phyloP scores from a whole-genome alignment of 2,329 filamentous ascomycete genomes.

The Metarhizium humberi region DNA sequence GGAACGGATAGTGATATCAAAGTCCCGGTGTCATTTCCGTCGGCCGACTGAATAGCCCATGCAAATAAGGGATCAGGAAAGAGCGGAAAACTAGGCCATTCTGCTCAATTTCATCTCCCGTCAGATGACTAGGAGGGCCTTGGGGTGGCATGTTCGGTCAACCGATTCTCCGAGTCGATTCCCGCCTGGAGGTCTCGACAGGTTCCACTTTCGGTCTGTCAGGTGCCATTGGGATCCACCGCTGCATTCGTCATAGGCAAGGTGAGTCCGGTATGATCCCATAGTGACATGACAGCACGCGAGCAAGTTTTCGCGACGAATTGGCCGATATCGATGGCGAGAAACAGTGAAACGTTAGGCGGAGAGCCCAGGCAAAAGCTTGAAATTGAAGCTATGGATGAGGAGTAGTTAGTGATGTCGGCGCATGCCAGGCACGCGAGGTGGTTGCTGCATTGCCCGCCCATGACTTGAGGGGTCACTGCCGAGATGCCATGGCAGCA shows the following conservation, averaged over 20 bases:
- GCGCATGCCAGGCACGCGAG: background rate
- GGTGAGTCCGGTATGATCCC: conserved; percentile 5
- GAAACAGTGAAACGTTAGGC: background rate
- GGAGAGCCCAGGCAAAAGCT: background rate
- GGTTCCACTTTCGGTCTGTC: conserved; percentile 7
- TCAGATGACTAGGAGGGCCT: background rate
- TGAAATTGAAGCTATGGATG: background rate
- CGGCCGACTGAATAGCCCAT: no score
- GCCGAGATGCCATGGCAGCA: background rate
- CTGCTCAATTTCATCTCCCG: no score
- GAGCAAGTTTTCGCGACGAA: background rate
- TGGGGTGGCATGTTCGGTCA: conserved; percentile 4
- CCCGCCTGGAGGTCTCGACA: background rate
- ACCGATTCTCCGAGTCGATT: conserved; percentile 1
- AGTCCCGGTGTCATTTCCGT: no score
- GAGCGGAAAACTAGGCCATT: no score
- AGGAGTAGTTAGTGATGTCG: background rate
- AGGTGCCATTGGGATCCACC: conserved; percentile 11
- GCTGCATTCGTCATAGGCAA: conserved; percentile 6
- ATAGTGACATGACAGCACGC: conserved; percentile 1
- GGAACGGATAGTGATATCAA: no score
- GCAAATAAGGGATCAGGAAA: no score
- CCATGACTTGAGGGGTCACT: background rate
- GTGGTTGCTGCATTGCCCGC: background rate
- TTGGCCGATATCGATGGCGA: background rate